Percentiles rank a stretch among this genome's conserved stretches.
phyloP scores from a whole-genome alignment of 345 rosid genomes.

The Brassica rapa region DNA sequence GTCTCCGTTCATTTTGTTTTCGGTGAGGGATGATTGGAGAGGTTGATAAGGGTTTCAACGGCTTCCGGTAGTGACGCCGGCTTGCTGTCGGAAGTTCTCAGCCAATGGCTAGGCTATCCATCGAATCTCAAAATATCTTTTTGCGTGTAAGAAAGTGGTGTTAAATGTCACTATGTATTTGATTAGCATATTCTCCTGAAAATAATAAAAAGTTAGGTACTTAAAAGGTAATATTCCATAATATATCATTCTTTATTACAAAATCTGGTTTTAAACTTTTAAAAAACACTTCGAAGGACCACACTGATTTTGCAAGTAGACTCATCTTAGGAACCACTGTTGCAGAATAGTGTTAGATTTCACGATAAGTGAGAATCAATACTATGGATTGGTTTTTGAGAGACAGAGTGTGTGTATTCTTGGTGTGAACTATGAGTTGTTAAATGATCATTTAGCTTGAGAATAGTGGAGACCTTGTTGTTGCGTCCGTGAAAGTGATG shows the following conservation, averaged over 20 bases:
- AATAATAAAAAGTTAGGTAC: not conserved
- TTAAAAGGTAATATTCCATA: not conserved
- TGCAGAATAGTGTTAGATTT: not conserved
- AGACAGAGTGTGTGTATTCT: not conserved
- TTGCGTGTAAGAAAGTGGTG: not conserved
- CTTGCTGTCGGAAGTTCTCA: conserved; percentile 1
- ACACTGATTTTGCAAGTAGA: not conserved
- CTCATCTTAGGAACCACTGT: not conserved
- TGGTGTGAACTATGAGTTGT: not conserved
- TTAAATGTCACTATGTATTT: not conserved
- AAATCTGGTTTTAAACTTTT: not conserved
- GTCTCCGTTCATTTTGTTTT: not conserved
- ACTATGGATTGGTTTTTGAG: not conserved
- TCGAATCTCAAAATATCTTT: not conserved
- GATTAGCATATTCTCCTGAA: not conserved
- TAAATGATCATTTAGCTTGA: too few species aligned
- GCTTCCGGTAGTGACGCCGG: not conserved
- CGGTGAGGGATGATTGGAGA: not conserved
- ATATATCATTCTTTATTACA: not conserved
- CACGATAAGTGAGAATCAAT: not conserved
- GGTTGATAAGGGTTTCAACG: conserved; percentile 10
- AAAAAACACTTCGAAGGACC: not conserved
- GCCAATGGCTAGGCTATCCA: not conserved
- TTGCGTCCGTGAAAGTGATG: too few species aligned
- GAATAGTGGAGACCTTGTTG: not conserved